A percentile compares a stretch with the other conserved stretches of the same genome.
Evolutionary conservation across 805 yeast genomes (phyloP).

Genomic region (Yamadazyma nakazawae): DNA sequence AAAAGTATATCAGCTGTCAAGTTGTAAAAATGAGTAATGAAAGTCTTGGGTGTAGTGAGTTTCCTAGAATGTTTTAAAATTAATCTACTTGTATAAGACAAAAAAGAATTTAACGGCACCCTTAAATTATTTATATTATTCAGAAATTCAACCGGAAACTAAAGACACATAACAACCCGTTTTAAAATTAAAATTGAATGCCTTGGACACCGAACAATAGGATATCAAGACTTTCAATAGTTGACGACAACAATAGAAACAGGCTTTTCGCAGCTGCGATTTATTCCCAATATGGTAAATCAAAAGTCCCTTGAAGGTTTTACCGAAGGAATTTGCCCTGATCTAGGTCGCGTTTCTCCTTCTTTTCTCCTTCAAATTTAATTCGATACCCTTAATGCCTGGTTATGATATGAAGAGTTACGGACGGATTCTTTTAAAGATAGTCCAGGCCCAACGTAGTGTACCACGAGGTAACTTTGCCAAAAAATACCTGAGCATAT

Average conservation of each 20-base stretch:
- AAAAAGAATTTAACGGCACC: not conserved
- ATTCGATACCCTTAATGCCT: not conserved
- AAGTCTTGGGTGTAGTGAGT: not conserved
- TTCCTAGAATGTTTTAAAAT: not conserved
- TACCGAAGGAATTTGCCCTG: slow-evolving; percentile 4
- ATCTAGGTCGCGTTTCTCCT: not conserved
- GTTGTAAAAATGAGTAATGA: not conserved
- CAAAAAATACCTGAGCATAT: no score
- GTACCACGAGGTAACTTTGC: no score
- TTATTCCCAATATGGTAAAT: slow-evolving; percentile 2
- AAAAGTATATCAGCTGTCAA: not conserved
- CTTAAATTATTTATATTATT: not conserved
- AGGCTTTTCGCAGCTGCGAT: slow-evolving; percentile 3
- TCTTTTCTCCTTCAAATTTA: not conserved
- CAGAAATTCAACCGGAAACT: not conserved
- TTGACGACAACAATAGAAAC: slow-evolving; percentile 1
- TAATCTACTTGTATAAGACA: not conserved
- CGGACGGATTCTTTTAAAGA: no score
- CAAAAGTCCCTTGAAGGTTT: not conserved
- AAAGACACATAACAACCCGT: not conserved
- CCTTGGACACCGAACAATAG: not conserved
- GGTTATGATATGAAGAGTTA: not conserved
- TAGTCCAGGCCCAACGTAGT: no score
- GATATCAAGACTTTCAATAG: not conserved
- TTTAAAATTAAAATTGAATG: not conserved